Conservation (phyloP, 2,329 filamentous ascomycete genomes). For the Aphanocladium album region DNA sequence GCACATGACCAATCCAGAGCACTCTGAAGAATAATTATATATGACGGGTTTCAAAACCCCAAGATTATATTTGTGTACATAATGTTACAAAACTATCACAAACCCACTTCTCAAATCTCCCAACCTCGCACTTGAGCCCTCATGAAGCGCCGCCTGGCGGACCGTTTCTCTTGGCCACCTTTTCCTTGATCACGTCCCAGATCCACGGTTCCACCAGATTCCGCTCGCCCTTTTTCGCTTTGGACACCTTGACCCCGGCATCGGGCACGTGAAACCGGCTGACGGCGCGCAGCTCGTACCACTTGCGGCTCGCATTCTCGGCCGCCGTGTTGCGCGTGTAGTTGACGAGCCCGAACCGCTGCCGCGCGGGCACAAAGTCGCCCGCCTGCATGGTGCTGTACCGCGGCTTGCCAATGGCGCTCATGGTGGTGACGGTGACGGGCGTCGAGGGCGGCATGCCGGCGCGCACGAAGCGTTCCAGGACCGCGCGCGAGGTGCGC, state of each 20-base stretch:
- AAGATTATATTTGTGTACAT: too few species aligned
- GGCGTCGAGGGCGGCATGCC: slow-evolving; percentile 41
- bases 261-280: slow-evolving; percentile 35
- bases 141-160: neutral
- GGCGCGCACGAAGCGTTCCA: slow-evolving; percentile 46
- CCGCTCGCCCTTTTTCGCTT: slow-evolving; percentile 14
- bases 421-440: slow-evolving; percentile 52
- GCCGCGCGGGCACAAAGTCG: slow-evolving; percentile 27
- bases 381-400: slow-evolving; percentile 38
- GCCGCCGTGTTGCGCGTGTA: slow-evolving; percentile 31
- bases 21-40: too few species aligned
- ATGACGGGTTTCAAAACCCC: too few species aligned
- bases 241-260: slow-evolving; percentile 8
- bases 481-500: slow-evolving; percentile 51
- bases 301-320: slow-evolving; percentile 31
- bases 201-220: slow-evolving; percentile 35
- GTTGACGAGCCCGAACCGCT: slow-evolving; percentile 37
- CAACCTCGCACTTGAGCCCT: neutral
- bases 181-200: slow-evolving; percentile 34
- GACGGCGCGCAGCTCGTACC: slow-evolving; percentile 38
- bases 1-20: too few species aligned
- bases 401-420: slow-evolving; percentile 49
- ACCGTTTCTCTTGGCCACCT: slow-evolving; percentile 17
- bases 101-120: too few species aligned
- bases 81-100: too few species aligned